phyloP scores from a whole-genome alignment of 805 yeast genomes.

The Saccharomyces jurei region DNA sequence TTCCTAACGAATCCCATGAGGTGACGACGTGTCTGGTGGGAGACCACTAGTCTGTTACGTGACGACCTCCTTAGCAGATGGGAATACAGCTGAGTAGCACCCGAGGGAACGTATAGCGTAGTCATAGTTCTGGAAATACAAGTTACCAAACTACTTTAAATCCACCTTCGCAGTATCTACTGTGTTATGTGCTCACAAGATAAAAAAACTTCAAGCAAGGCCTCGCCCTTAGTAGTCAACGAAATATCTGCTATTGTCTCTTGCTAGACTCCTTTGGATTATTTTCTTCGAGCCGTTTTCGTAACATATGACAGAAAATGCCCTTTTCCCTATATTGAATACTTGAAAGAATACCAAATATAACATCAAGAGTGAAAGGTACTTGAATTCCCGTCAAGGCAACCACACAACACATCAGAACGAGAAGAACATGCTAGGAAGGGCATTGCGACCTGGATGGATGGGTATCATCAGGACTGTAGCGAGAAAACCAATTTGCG shows the following conservation, averaged over 20 bases:
- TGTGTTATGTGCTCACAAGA: not conserved
- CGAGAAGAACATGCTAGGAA: not conserved
- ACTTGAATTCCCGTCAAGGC: not conserved
- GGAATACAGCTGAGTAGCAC: not conserved
- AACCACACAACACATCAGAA: not conserved
- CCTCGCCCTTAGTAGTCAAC: not conserved
- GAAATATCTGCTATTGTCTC: not conserved
- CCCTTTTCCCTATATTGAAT: not conserved
- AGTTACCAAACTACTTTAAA: not conserved
- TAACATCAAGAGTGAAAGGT: not conserved
- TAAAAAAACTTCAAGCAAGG: not conserved
- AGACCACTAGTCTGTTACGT: not conserved
- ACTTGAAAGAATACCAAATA: not conserved
- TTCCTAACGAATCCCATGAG: constrained; percentile 36
- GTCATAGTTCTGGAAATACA: not conserved
- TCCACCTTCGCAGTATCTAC: not conserved
- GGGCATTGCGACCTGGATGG: not conserved
- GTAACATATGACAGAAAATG: not conserved
- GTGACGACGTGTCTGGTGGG: not conserved
- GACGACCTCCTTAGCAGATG: not conserved
- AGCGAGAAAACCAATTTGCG: not conserved
- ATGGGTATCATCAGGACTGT: not conserved
- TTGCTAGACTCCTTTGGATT: not conserved
- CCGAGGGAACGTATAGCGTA: not conserved
- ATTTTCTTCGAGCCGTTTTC: not conserved